Evolutionary conservation across 2,329 filamentous ascomycete species (phyloP).

Genomic region (Trichophyton simii): DNA sequence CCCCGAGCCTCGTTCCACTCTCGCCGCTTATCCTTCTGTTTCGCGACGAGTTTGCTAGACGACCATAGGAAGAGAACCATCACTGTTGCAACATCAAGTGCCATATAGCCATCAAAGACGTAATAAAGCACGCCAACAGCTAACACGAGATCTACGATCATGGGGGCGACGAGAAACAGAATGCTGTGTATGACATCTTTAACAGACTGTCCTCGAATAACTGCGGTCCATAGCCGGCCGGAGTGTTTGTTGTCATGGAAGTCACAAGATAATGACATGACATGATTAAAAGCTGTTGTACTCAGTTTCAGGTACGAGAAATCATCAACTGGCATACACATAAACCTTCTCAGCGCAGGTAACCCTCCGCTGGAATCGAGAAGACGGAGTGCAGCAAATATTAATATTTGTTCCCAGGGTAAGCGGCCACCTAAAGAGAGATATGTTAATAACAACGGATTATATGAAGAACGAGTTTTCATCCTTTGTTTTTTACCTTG

Average conservation of each 20-base stretch:
- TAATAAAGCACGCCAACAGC: constrained; percentile 49
- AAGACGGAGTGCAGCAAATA: constrained; percentile 40
- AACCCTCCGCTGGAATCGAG: constrained; percentile 42
- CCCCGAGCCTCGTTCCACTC: constrained; percentile 31
- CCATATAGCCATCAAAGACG: constrained; percentile 52
- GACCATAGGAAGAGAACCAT: constrained; percentile 42
- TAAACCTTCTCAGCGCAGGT: constrained; percentile 37
- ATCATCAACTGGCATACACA: constrained; percentile 45
- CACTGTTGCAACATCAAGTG: constrained; percentile 37
- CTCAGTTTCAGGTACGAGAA: constrained; percentile 47
- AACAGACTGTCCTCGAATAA: constrained; percentile 51
- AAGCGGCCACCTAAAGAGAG: constrained; percentile 22
- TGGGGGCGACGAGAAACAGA: constrained; percentile 49
- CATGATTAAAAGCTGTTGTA: constrained; percentile 51
- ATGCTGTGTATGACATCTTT: constrained; percentile 48
- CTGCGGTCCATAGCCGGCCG: constrained; percentile 51
- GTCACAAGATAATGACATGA: constrained; percentile 57
- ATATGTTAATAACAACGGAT: background rate
- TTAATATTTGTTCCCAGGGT: constrained; percentile 41
- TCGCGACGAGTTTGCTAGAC: constrained; percentile 29
- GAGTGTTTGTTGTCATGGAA: constrained; percentile 56
- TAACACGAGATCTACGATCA: constrained; percentile 48
- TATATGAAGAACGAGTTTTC: constrained; percentile 7
- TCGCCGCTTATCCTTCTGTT: constrained; percentile 31
- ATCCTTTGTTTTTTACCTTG: constrained; percentile 24